Conservation (phyloP, 2,329 filamentous ascomycete species). For the Alternaria sp. region DNA sequence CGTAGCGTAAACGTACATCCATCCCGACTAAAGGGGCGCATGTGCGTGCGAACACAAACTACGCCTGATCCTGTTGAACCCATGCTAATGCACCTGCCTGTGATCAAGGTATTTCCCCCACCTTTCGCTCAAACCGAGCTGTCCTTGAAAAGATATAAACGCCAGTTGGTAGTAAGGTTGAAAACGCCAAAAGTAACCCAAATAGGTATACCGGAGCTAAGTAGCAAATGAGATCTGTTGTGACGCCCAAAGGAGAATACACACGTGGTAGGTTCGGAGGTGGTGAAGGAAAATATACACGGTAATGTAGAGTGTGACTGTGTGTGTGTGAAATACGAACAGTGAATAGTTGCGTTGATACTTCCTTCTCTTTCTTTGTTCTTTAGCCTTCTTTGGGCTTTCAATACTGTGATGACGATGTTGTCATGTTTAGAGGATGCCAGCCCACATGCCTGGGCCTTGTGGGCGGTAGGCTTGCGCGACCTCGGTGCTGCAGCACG, state of each 20-base stretch:
- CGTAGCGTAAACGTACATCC: slow-evolving; percentile 11
- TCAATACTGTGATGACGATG: slow-evolving; percentile 7
- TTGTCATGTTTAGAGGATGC: slow-evolving; percentile 56
- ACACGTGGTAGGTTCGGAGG: slow-evolving; percentile 13
- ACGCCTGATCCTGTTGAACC: slow-evolving; percentile 4
- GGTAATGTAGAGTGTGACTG: slow-evolving; percentile 18
- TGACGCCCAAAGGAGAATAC: slow-evolving; percentile 13
- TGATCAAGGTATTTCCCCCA: slow-evolving; percentile 14
- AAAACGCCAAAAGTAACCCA: slow-evolving; percentile 17
- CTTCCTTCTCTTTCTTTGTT: slow-evolving; percentile 24
- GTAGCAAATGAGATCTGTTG: slow-evolving; percentile 15
- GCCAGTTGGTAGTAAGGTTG: slow-evolving; percentile 10
- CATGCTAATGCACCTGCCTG: slow-evolving; percentile 15
- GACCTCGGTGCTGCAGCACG: slow-evolving; percentile 70
- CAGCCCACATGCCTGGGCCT: slow-evolving; percentile 72
- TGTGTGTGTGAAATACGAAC: slow-evolving; percentile 1
- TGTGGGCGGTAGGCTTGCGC: slow-evolving; percentile 57
- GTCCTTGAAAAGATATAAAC: slow-evolving; percentile 5
- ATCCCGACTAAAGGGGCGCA: background rate
- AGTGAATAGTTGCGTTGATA: slow-evolving; percentile 6
- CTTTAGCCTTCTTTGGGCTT: slow-evolving; percentile 24
- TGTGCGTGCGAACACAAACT: slow-evolving; percentile 3
- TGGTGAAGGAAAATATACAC: slow-evolving; percentile 27
- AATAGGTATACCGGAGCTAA: slow-evolving; percentile 17
- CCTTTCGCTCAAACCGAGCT: slow-evolving; percentile 8